These are phyloP conservation scores for Protomyces arabidopsidicola DNA, from an alignment of 1,139 yeast species.

Conservation along the genomic window DNA sequence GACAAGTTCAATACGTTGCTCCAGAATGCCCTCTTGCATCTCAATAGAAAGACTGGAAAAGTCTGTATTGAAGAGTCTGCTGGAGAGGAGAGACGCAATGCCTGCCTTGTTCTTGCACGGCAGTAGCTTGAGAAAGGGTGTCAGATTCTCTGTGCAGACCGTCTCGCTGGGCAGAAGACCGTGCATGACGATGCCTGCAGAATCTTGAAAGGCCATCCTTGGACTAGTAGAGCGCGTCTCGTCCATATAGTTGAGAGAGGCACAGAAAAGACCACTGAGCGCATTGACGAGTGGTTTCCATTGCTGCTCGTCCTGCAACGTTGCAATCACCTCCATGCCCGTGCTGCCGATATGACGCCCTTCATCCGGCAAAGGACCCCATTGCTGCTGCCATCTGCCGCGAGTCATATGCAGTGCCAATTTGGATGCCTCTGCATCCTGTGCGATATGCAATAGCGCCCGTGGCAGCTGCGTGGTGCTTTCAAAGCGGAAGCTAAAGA, in stretches of 20 bases:
- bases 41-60: slow-evolving; percentile 96
- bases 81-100: slow-evolving; percentile 75
- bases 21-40: slow-evolving; percentile 49
- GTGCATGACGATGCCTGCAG: slow-evolving; percentile 47
- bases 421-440: slow-evolving; percentile 62
- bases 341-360: slow-evolving; percentile 84
- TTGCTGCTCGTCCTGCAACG: slow-evolving; percentile 46
- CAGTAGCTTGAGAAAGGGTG: slow-evolving; percentile 82
- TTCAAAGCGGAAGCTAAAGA: neutral
- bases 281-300: slow-evolving; percentile 75
- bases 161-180: slow-evolving; percentile 95
- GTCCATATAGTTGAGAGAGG: slow-evolving; percentile 85
- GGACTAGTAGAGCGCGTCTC: slow-evolving; percentile 75
- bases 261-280: slow-evolving; percentile 89
- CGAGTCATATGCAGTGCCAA: slow-evolving; percentile 81
- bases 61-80: slow-evolving; percentile 87
- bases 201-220: slow-evolving; percentile 44
- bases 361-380: slow-evolving; percentile 76
- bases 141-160: slow-evolving; percentile 91
- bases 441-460: slow-evolving; percentile 71
- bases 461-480: slow-evolving; percentile 54
- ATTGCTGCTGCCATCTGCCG: slow-evolving; percentile 88
- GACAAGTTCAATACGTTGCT: slow-evolving; percentile 69
- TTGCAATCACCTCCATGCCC: slow-evolving; percentile 92
- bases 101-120: slow-evolving; percentile 96